These are phyloP conservation scores for Monilinia fructicola DNA, from an alignment of 2,329 filamentous ascomycete species.

Conservation along the genomic window DNA sequence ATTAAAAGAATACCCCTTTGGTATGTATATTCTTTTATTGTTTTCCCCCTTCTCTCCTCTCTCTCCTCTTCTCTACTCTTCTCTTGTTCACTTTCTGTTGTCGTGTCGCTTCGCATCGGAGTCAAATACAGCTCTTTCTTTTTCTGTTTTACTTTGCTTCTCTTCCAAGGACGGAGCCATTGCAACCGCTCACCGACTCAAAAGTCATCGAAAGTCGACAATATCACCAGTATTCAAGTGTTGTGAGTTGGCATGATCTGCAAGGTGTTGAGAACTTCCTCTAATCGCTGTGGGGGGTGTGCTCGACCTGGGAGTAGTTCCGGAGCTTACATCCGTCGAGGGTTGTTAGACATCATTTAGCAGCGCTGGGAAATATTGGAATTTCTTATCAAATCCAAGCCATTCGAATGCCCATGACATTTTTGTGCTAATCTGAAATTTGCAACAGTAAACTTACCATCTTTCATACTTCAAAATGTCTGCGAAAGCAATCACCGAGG, in stretches of 20 bases:
- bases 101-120: conserved; percentile 11
- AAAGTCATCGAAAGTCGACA: background rate
- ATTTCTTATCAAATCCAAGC: conserved; percentile 10
- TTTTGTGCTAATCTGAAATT: conserved; percentile 16
- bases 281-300: conserved; percentile 8
- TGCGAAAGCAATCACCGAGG: conserved; percentile 96
- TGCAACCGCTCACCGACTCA: conserved; percentile 4
- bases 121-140: background rate
- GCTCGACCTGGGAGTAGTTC: background rate
- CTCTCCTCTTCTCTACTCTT: background rate
- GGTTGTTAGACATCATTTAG: conserved; percentile 12
- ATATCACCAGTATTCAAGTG: background rate
- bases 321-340: background rate
- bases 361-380: background rate
- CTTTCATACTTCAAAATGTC: conserved; percentile 62
- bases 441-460: conserved; percentile 26
- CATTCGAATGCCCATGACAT: background rate
- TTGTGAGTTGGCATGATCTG: conserved; percentile 22
- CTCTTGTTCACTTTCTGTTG: conserved; percentile 3
- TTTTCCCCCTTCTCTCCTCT: background rate
- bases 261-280: conserved; percentile 9
- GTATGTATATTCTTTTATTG: conserved; percentile 3
- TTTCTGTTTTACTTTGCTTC: background rate
- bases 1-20: conserved; percentile 14
- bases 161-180: background rate